Evolutionary conservation across 2,329 filamentous ascomycete species (phyloP).

Genomic region (Colletotrichum liaoningense): DNA sequence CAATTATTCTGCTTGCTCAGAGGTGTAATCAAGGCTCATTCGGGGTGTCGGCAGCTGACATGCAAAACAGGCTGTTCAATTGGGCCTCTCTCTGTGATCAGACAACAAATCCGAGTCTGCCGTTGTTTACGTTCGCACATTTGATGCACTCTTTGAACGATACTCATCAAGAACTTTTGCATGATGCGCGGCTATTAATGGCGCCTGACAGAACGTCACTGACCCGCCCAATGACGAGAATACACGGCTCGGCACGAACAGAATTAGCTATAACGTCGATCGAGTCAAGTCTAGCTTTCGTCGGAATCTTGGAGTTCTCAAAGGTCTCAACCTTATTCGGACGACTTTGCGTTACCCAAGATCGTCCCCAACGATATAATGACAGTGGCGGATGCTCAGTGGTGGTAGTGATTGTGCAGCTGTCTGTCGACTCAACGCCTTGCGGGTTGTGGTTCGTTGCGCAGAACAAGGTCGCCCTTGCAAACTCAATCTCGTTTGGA

Average conservation of each 20-base stretch:
- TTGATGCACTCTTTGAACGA: not conserved
- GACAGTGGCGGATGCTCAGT: not conserved
- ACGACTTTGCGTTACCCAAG: constrained; percentile 10
- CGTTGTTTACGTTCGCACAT: not conserved
- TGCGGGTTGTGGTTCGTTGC: constrained; percentile 12
- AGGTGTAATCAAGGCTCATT: not conserved
- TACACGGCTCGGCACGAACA: not conserved
- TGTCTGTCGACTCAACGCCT: not conserved
- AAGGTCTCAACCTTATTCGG: constrained; percentile 28
- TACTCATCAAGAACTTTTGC: not conserved
- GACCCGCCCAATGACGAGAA: not conserved
- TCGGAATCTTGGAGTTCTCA: not conserved
- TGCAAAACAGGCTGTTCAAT: not conserved
- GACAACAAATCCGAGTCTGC: not conserved
- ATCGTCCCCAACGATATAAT: not conserved
- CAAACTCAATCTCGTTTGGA: constrained; percentile 36
- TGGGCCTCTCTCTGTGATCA: not conserved
- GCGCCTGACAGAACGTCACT: too few relatives aligned
- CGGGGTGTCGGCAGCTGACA: not conserved
- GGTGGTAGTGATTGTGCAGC: too few relatives aligned
- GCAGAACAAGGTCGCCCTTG: constrained; percentile 24
- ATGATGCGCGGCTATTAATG: not conserved
- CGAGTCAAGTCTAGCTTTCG: not conserved
- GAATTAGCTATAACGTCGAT: not conserved
- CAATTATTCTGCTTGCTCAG: not conserved